These are phyloP conservation scores for Albugo candida DNA, from an alignment of 352 stramenopile genomes.

Conservation along the genomic window DNA sequence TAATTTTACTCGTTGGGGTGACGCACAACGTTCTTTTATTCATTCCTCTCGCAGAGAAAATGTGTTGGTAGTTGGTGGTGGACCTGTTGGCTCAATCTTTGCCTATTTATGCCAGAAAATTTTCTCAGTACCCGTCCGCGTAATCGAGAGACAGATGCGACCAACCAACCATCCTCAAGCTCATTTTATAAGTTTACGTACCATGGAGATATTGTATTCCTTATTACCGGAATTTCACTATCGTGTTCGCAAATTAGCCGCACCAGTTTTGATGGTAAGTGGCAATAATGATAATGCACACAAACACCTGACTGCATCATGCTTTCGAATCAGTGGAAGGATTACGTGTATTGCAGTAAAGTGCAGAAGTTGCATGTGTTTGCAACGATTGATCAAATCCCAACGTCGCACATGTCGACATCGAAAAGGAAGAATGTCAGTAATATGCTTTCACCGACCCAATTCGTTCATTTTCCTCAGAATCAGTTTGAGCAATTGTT, in stretches of 20 bases:
- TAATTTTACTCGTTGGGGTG: too few species aligned
- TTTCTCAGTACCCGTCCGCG: slow-evolving; percentile 41
- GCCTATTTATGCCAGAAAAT: slow-evolving; percentile 49
- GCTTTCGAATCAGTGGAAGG: slow-evolving; percentile 33
- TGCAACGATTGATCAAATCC: slow-evolving; percentile 61
- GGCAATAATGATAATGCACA: not conserved
- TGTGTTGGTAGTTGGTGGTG: slow-evolving; percentile 57
- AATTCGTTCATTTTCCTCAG: slow-evolving; percentile 73
- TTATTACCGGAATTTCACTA: slow-evolving; percentile 61
- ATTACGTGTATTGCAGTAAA: slow-evolving; percentile 72
- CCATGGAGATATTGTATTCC: slow-evolving; percentile 83
- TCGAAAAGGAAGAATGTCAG: slow-evolving; percentile 19
- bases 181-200: slow-evolving; percentile 89
- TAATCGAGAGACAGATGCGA: slow-evolving; percentile 53
- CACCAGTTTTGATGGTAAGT: slow-evolving; percentile 34
- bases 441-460: slow-evolving; percentile 36
- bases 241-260: slow-evolving; percentile 30
- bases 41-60: slow-evolving; percentile 3
- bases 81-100: slow-evolving; percentile 43
- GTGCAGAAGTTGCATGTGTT: slow-evolving; percentile 44
- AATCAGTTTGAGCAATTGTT: slow-evolving; percentile 63
- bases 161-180: slow-evolving; percentile 82
- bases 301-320: slow-evolving; percentile 9
- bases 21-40: too few species aligned
- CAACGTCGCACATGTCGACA: too few species aligned